Percentiles rank a stretch among this genome's conserved stretches.
Evolutionary conservation across 768 basidiomycete genomes (phyloP).

Genomic region (Auriscalpium vulgare): DNA sequence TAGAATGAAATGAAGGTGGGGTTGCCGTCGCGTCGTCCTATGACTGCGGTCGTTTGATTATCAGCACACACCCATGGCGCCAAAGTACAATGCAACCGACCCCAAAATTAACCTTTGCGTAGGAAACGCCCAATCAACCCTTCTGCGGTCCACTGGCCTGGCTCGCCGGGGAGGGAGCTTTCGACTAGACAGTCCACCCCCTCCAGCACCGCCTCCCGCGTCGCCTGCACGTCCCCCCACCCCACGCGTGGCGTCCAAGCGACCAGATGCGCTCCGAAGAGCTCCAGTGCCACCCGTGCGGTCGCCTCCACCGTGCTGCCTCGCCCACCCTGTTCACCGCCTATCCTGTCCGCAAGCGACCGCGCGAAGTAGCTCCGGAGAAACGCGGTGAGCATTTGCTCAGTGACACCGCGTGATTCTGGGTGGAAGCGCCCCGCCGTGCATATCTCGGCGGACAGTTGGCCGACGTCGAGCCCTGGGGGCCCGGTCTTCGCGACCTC

Average conservation of each 20-base stretch:
- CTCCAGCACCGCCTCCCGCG: constrained; percentile 40
- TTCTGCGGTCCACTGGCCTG: constrained; percentile 7
- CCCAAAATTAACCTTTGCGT: not conserved
- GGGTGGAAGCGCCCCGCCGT: constrained; percentile 41
- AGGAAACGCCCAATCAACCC: constrained; percentile 3
- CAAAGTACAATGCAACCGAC: not conserved
- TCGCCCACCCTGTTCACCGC: constrained; percentile 6
- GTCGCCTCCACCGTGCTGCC: constrained; percentile 13
- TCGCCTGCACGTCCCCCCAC: constrained; percentile 44
- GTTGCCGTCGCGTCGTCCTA: not conserved
- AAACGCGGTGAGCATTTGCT: constrained; percentile 35
- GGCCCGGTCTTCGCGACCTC: constrained; percentile 53
- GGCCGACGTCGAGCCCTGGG: constrained; percentile 51
- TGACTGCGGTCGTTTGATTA: not conserved
- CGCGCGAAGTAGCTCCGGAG: constrained; percentile 34
- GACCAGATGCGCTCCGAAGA: constrained; percentile 49
- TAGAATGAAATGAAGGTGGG: not conserved
- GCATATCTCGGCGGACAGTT: constrained; percentile 55
- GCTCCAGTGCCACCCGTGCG: constrained; percentile 32
- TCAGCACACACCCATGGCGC: not conserved
- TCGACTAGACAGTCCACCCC: constrained; percentile 38
- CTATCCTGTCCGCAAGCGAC: constrained; percentile 8
- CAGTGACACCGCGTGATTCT: constrained; percentile 27
- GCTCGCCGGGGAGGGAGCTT: constrained; percentile 2
- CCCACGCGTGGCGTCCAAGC: constrained; percentile 38